These are phyloP conservation scores for Rhizopus delemar DNA, from an alignment of 371 early-diverging fungal species.

Conservation along the genomic window DNA sequence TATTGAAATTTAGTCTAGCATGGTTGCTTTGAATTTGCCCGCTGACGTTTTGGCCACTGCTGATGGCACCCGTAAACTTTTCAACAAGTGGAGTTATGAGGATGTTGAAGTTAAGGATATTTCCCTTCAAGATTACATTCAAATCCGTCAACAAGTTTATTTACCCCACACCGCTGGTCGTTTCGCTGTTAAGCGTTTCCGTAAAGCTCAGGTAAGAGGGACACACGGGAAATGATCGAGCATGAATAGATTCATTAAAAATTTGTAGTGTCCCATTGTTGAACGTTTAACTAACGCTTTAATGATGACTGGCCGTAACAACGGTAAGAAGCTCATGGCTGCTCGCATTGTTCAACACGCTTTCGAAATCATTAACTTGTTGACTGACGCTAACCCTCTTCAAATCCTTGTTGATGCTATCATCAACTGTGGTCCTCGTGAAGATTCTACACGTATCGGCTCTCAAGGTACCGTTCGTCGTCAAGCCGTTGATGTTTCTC, in stretches of 20 bases:
- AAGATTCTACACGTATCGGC: slow-evolving; percentile 99
- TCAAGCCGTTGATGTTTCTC: slow-evolving; percentile 99
- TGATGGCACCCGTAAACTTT: slow-evolving; percentile 65
- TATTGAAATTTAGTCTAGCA: not conserved
- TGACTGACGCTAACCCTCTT: slow-evolving; percentile 98
- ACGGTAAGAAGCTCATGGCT: no score
- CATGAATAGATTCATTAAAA: not conserved
- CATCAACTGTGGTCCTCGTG: slow-evolving; percentile 99
- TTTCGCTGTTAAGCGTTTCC: slow-evolving; percentile 93
- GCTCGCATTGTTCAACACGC: slow-evolving; percentile 90
- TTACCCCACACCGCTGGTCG: slow-evolving; percentile 96
- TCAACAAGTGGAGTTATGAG: slow-evolving; percentile 91
- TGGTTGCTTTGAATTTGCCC: slow-evolving; percentile 32
- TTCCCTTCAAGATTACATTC: slow-evolving; percentile 88
- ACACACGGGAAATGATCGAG: no score
- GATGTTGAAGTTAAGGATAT: slow-evolving; percentile 92
- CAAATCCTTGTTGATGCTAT: slow-evolving; percentile 98
- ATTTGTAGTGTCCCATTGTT: slow-evolving; percentile 89
- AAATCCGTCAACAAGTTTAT: slow-evolving; percentile 87
- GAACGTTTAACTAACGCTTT: no score
- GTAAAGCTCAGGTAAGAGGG: slow-evolving; percentile 82
- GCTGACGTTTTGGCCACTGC: slow-evolving; percentile 35
- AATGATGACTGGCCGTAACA: no score
- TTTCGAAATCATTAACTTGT: slow-evolving; percentile 96
- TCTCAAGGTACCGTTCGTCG: slow-evolving; percentile 98